Base-by-base conservation (phyloP, 345 rosid genomes). In the Angophora floribunda region DNA sequence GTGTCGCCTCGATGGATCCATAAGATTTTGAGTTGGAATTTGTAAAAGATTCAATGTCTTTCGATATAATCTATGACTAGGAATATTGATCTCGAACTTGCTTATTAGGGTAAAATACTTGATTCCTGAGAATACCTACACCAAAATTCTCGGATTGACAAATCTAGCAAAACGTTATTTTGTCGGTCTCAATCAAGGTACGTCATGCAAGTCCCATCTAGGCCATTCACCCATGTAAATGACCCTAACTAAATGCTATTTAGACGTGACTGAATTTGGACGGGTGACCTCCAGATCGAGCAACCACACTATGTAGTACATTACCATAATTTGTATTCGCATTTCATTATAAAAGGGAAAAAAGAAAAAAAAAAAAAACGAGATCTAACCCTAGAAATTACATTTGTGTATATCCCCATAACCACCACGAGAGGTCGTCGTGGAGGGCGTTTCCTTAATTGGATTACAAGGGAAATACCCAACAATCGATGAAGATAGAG, bases 1-100 rank as follows among this genome's bases (percentile, higher is more conserved):
- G 19, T 19, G 24, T 41, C 11, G 0, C 26, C 49, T 3, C 0
- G 7, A 7, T 36, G 8, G 19, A 75, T 36, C 2, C 6, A 9
- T 41, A 36, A 75, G 49, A 36, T 21, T 41, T 75, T 75, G 49
- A 75, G 26, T 75, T 19, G 49, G 49, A 75, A 75, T 36, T 75
- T 36, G 22, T 19, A 41, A 75, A 9, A 1, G 28, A 75, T 75
- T 3, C 1, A 1, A 26, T 1, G 3, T 41, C 6, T 4, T 41
- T 8, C 7, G 16, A 70, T 70, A 36, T 36, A 19, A 41, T 22
- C 28, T 75, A 19, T 75, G 49, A 21, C 1, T 75, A 45, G 49
- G 84, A 75, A 75, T 75, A 10, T 41, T 10, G 28, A 41, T 75
- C 49, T 41, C 12, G 6, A 12, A 67, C 12, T 67, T 32, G 80